A percentile compares a stretch with the other conserved stretches of the same genome.
Evolutionary conservation across 2,329 filamentous ascomycete species (phyloP).

Genomic region (Septoria petroselini): DNA sequence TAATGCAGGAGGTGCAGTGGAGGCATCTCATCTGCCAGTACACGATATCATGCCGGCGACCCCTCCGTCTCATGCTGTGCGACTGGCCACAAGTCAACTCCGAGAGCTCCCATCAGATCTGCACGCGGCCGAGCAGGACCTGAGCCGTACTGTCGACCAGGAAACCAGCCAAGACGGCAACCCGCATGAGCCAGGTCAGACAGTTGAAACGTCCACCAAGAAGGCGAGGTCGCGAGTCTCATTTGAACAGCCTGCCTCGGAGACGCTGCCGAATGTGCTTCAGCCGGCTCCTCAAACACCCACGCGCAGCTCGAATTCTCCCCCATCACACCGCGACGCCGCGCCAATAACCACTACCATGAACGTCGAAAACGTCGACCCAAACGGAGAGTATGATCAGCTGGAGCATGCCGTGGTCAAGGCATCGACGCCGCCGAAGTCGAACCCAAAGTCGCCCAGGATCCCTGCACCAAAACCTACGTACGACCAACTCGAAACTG

Average conservation of each 20-base stretch:
- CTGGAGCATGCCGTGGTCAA: constrained; percentile 29
- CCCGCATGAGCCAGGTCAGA: neutral
- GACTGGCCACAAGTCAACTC: constrained; percentile 14
- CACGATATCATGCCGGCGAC: constrained; percentile 24
- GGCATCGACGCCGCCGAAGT: constrained; percentile 22
- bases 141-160: neutral
- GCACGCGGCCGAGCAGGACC: constrained; percentile 1
- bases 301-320: neutral
- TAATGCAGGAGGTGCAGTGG: constrained; percentile 30
- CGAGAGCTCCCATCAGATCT: constrained; percentile 2
- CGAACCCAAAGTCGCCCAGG: constrained; percentile 13
- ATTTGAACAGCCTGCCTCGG: neutral
- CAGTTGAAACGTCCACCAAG: neutral
- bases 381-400: constrained; percentile 22
- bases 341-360: neutral
- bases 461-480: constrained; percentile 16
- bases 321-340: neutral
- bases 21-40: constrained; percentile 24
- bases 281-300: neutral
- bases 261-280: constrained; percentile 4
- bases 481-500: constrained; percentile 31
- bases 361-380: constrained; percentile 3
- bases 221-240: neutral
- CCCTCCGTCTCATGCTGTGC: constrained; percentile 20
- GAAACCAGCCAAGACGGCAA: neutral